These are phyloP conservation scores for Crithidia expoeki DNA, from an alignment of 208 protist species.

Conservation along the genomic window DNA sequence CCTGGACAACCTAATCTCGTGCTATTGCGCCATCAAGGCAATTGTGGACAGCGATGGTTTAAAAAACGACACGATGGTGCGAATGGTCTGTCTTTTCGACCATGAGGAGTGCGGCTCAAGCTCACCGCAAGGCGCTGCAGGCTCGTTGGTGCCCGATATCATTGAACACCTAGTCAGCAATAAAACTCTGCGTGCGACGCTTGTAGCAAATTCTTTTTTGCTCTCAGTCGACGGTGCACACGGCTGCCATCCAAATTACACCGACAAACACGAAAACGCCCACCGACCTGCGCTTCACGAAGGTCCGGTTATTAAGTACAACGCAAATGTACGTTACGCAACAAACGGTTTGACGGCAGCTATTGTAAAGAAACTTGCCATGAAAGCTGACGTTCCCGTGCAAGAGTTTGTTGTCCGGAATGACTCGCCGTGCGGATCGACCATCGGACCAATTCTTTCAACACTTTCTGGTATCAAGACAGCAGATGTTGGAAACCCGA, in stretches of 20 bases:
- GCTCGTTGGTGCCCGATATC: conserved; percentile 74
- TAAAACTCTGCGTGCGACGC: conserved; percentile 47
- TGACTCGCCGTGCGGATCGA: conserved; percentile 96
- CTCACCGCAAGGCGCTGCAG: conserved; percentile 79
- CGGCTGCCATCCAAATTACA: conserved; percentile 97
- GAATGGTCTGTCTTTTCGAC: conserved; percentile 90
- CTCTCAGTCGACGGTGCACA: conserved; percentile 97
- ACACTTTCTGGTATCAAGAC: conserved; percentile 93
- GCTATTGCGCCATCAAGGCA: conserved; percentile 92
- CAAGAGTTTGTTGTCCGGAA: conserved; percentile 97
- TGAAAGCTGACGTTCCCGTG: conserved; percentile 62
- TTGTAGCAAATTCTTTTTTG: conserved; percentile 92
- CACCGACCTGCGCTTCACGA: conserved; percentile 91
- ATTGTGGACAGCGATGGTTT: conserved; percentile 50
- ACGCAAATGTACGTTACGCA: conserved; percentile 96
- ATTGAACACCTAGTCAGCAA: conserved; percentile 68
- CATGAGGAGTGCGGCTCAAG: conserved; percentile 91
- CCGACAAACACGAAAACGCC: conserved; percentile 92
- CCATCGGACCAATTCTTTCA: conserved; percentile 97
- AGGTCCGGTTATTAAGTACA: conserved; percentile 97
- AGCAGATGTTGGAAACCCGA: conserved; percentile 96
- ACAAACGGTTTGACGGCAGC: conserved; percentile 91
- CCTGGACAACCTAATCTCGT: conserved; percentile 96
- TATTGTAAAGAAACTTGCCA: conserved; percentile 85
- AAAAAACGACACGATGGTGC: conserved; percentile 76